These are phyloP conservation scores for Melanogaster broomeanus DNA, from an alignment of 768 basidiomycete genomes.

Conservation along the genomic window DNA sequence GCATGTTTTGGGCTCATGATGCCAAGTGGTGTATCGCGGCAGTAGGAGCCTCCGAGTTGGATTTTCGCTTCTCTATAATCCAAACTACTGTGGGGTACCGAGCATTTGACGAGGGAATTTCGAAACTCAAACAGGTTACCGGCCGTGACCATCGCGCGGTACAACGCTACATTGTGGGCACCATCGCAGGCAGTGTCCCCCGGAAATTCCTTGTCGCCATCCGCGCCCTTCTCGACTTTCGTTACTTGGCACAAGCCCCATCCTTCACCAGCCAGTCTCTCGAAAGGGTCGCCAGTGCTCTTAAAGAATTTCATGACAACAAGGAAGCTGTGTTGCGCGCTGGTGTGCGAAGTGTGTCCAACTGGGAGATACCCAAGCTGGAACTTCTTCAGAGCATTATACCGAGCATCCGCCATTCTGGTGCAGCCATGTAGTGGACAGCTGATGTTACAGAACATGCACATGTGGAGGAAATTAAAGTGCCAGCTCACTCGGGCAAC, in stretches of 20 bases:
- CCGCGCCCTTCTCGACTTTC: conserved; percentile 38
- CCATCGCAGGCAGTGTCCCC: conserved; percentile 37
- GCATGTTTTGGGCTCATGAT: conserved; percentile 41
- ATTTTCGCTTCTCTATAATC: conserved; percentile 39
- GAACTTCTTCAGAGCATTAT: conserved; percentile 7
- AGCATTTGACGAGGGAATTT: conserved; percentile 43
- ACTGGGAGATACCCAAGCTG: conserved; percentile 8
- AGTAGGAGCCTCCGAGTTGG: conserved; percentile 33
- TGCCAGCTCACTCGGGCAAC: not conserved
- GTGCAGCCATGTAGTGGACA: conserved; percentile 6
- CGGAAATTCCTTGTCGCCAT: conserved; percentile 32
- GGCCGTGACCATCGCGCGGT: conserved; percentile 40
- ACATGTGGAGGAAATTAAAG: not conserved
- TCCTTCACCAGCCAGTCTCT: conserved; percentile 24
- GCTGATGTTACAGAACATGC: conserved; percentile 5
- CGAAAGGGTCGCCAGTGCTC: conserved; percentile 14
- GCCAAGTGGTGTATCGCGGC: conserved; percentile 38
- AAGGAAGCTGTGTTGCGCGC: conserved; percentile 35
- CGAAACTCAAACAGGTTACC: conserved; percentile 42
- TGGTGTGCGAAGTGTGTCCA: conserved; percentile 11
- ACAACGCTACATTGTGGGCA: conserved; percentile 33
- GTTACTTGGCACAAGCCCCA: conserved; percentile 36
- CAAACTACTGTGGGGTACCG: conserved; percentile 36
- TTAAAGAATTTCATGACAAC: conserved; percentile 34
- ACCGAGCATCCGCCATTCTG: not conserved